Evolutionary conservation across 768 basidiomycete species (phyloP), one percentile per base, ranked within the genome.

Genomic region (Rubroboletus pulcherrimus): DNA sequence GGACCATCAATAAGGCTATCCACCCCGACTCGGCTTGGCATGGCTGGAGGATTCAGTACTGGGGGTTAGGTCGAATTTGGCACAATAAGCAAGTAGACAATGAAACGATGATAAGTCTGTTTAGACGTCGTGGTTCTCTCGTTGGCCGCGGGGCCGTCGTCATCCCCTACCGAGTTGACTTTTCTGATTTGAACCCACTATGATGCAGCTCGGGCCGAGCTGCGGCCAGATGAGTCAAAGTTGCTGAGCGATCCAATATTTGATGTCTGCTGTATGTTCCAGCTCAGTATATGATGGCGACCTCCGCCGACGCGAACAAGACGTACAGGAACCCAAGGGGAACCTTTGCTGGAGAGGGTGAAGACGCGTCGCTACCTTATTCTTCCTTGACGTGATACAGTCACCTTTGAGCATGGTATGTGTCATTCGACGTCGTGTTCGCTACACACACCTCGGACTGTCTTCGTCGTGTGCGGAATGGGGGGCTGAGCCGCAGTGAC

Each of bases 1-100:
- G 55, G 30, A 33, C 42, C 42, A 21, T 21, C 46, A 29, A 24
- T 42, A 37, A 56, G 33, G 29, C 56, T 58, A 40, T 57, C 19
- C 54, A 26, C 21, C 53, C 54, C 5, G 39, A 56, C 57, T 47
- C 46, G 19, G 60, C 35, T 48, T 38, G 50, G 53, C 24, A 7
- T 49, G 39, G 12, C 43, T 43, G 37, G 35, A 33, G 41, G 0
- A 41, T 41, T 39, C 17, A 52, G 52, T 37, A 21, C 21, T 21
- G 50, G 37, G 24, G 43, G 39, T 39, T 34, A 37, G 45, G 57
- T 49, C 45, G 49, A 53, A 46, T 45, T 55, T 55, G 26, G 33
- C 9, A 12, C n/a, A 24, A 44, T 21, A 34, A 14, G 8, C 19
- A 34, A 15, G 14, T 10, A 7, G 9, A 40, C 43, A 24, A 41